Conservation (phyloP, 2,329 filamentous ascomycete species). For the Curvularia spicifera region DNA sequence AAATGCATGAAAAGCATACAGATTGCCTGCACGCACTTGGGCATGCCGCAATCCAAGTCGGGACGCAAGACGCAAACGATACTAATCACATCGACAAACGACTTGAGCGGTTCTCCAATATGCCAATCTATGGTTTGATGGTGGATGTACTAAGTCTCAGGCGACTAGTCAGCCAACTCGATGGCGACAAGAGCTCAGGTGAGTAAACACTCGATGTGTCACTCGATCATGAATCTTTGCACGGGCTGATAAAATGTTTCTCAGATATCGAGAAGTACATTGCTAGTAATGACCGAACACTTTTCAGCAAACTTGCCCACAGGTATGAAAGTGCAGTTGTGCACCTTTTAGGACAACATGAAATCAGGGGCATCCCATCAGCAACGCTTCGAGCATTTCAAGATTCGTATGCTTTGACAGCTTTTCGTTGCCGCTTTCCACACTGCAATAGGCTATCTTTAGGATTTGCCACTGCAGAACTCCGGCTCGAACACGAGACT, state of each 20-base stretch:
- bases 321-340: not conserved
- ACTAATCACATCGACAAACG: not conserved
- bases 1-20: not conserved
- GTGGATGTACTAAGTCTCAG: not conserved
- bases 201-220: not conserved
- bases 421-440: constrained; percentile 21
- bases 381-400: constrained; percentile 12
- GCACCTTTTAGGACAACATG: not conserved
- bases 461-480: constrained; percentile 11
- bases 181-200: not conserved
- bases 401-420: constrained; percentile 15
- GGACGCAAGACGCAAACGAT: not conserved
- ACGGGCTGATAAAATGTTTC: not conserved
- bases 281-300: not conserved
- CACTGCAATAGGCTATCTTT: constrained; percentile 4
- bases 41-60: not conserved
- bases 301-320: not conserved
- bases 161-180: not conserved
- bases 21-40: not conserved
- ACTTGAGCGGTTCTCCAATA: not conserved
- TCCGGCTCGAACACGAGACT: not conserved
- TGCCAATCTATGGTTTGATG: not conserved
- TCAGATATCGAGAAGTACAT: not conserved
- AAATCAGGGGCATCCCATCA: not conserved
- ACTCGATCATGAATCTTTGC: not conserved